Evolutionary conservation across 192 early-diverging fungal genomes (phyloP).

Genomic region (Funneliformis geosporum): DNA sequence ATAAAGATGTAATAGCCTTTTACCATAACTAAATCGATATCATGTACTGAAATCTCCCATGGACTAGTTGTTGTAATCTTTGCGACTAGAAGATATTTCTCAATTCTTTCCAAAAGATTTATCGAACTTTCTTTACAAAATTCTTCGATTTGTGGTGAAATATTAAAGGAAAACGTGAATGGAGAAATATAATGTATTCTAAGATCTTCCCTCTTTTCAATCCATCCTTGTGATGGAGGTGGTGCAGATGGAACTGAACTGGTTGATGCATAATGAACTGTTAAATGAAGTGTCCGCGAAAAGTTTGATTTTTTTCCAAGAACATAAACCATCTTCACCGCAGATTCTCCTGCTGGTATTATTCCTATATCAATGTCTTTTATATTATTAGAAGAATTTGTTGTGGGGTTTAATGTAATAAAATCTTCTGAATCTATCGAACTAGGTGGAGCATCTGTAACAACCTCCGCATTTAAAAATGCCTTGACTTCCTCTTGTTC

Average conservation of each 20-base stretch:
- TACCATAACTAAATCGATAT: slow-evolving; percentile 40
- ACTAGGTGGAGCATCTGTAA: slow-evolving; percentile 37
- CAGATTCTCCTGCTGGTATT: slow-evolving; percentile 41
- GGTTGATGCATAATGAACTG: slow-evolving; percentile 46
- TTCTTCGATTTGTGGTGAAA: slow-evolving; percentile 27
- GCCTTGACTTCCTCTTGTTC: slow-evolving; percentile 62
- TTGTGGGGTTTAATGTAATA: slow-evolving; percentile 25
- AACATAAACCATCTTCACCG: slow-evolving; percentile 37
- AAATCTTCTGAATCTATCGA: slow-evolving; percentile 31
- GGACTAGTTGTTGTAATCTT: slow-evolving; percentile 42
- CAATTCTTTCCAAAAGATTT: slow-evolving; percentile 33
- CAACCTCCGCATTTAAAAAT: slow-evolving; percentile 58
- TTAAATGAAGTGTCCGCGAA: slow-evolving; percentile 36
- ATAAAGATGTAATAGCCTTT: slow-evolving; percentile 32
- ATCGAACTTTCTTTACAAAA: slow-evolving; percentile 19
- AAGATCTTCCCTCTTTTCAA: slow-evolving; percentile 58
- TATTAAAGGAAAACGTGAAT: slow-evolving; percentile 54
- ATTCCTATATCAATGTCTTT: slow-evolving; percentile 48
- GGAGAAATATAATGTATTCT: slow-evolving; percentile 56
- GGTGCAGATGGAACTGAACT: slow-evolving; percentile 35
- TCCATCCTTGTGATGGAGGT: slow-evolving; percentile 37
- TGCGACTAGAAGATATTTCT: slow-evolving; percentile 41
- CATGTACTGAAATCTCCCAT: slow-evolving; percentile 54
- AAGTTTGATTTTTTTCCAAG: slow-evolving; percentile 31
- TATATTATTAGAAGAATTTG: slow-evolving; percentile 23